Evolutionary conservation across 208 protist genomes (phyloP), one percentile per base, ranked within the genome.

Genomic region (Crithidia mellificae): DNA sequence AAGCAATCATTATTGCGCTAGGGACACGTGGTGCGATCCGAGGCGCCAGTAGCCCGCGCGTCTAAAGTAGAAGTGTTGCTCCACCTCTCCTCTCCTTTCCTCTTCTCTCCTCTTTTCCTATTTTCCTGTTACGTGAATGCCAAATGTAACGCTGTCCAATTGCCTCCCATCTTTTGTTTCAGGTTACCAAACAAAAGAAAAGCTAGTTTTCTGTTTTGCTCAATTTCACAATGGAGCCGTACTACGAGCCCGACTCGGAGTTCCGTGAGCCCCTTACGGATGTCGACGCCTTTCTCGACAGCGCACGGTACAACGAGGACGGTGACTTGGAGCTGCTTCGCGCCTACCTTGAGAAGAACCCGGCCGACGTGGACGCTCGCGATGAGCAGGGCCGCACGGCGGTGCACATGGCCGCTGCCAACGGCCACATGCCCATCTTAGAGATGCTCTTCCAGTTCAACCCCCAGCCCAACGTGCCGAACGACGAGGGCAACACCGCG

Each of bases 361-460:
- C 88, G 1, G 27, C 32, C 15, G 74, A 91, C 62, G 67, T 96
- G 5, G 76, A 88, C 49, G 80, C 83, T 7, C 67, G 59, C 19
- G 91, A 96, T 55, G 67, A 81, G 15, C 85, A 94, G 63, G 85
- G 90, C 22, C 85, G 87, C 34, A 95, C 92, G 2, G 89, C 87
- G 12, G 72, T 94, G 22, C 90, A 94, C 78, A 87, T 93, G 80
- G 92, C 92, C 0, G 87, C 92, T 11, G 89, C 89, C 30, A 93
- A 94, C 67, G 89, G 88, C 11, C 92, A 93, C 73, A 78, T 87
- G 73, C 49, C 57, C 5, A 80, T 93, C 8, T 65, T 97, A 9
- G 76, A 92, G 58, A 82, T 88, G 69, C 81, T 97, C 14, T 79
- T 90, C 25, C 58, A 67, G 25, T 92, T 88, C 59, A 56, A 68